Evolutionary conservation across 208 protist species (phyloP).

Genomic region (Blastocrithidia nonstop): DNA sequence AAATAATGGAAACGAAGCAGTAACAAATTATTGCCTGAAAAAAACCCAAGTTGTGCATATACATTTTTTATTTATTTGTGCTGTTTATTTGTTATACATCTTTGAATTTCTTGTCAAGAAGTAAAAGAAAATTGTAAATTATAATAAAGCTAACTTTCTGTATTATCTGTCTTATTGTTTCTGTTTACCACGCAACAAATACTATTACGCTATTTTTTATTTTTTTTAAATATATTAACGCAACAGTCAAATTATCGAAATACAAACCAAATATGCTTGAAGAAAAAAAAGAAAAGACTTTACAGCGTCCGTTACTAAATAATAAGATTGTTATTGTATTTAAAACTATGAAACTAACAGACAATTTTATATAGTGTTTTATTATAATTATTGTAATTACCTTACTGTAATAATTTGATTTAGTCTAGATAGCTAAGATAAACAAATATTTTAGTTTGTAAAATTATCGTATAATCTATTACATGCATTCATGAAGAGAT

Average conservation of each 20-base stretch:
- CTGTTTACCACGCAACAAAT: no score
- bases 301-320: neutral
- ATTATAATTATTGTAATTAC: neutral
- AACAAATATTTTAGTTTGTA: no score
- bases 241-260: no score
- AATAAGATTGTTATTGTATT: neutral
- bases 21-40: neutral
- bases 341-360: neutral
- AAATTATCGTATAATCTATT: no score
- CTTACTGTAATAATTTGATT: conserved; percentile 1
- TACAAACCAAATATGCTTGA: no score
- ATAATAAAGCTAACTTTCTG: no score
- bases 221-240: no score
- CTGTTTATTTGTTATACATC: neutral
- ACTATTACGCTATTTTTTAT: no score
- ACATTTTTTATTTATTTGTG: neutral
- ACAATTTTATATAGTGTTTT: neutral
- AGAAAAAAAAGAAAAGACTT: neutral
- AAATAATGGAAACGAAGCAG: conserved; percentile 8
- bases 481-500: no score
- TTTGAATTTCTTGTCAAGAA: neutral
- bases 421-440: neutral
- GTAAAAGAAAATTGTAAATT: no score
- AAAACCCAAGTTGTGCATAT: neutral
- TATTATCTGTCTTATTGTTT: no score